Evolutionary conservation across 768 basidiomycete genomes (phyloP).

Genomic region (Fistulinella prunicolor): DNA sequence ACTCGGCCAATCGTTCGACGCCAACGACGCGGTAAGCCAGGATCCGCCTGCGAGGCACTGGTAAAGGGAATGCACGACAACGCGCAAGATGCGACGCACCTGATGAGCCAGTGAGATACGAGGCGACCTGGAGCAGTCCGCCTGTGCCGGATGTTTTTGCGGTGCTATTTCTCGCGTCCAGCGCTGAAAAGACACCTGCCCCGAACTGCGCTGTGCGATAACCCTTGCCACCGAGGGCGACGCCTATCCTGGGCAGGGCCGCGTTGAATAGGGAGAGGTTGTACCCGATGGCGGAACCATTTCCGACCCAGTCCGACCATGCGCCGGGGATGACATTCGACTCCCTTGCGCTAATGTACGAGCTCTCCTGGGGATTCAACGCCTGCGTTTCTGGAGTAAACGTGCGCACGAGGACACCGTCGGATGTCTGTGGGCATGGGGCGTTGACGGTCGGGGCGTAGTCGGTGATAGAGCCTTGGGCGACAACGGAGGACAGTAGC

Average conservation of each 20-base stretch:
- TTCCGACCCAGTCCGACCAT: constrained; percentile 60
- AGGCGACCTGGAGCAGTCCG: constrained; percentile 66
- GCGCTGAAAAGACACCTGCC: constrained; percentile 53
- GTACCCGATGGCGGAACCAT: constrained; percentile 54
- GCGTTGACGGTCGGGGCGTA: constrained; percentile 52
- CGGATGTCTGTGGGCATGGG: constrained; percentile 49
- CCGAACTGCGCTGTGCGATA: constrained; percentile 65
- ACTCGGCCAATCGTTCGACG: constrained; percentile 61
- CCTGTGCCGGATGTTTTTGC: constrained; percentile 59
- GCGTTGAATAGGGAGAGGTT: constrained; percentile 40
- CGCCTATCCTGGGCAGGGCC: constrained; percentile 50
- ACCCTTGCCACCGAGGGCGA: constrained; percentile 72
- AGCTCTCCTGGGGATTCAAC: constrained; percentile 46
- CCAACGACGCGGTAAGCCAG: constrained; percentile 63
- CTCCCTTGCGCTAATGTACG: constrained; percentile 46
- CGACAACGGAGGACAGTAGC: not conserved
- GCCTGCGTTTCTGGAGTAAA: constrained; percentile 51
- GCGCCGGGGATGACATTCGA: constrained; percentile 41
- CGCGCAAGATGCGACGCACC: constrained; percentile 36
- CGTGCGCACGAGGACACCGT: constrained; percentile 43
- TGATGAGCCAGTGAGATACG: constrained; percentile 66
- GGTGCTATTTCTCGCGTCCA: constrained; percentile 61
- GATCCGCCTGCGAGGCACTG: constrained; percentile 48
- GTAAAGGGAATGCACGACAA: not conserved
- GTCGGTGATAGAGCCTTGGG: constrained; percentile 34